A percentile compares a stretch with the other conserved stretches of the same genome.
These are phyloP conservation scores for Conoideocrella luteorostrata DNA, from an alignment of 2,329 filamentous ascomycete genomes.

Conservation along the genomic window DNA sequence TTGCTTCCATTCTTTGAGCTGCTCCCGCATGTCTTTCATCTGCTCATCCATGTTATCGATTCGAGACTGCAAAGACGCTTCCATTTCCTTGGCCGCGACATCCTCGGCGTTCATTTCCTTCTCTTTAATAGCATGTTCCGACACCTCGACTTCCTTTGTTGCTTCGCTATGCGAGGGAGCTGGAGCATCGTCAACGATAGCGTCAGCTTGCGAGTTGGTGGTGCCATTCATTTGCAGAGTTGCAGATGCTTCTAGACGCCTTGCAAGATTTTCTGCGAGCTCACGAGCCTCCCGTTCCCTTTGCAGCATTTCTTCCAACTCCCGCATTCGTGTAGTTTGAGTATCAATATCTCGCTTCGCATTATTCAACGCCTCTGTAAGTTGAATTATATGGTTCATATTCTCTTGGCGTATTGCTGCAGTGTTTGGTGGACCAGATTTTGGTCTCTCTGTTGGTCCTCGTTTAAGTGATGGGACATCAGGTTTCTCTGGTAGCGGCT, in stretches of 20 bases:
- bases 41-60: slow-evolving; percentile 72
- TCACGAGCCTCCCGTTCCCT: slow-evolving; percentile 78
- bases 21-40: slow-evolving; percentile 72
- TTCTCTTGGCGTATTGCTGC: slow-evolving; percentile 56
- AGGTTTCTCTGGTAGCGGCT: slow-evolving; percentile 88
- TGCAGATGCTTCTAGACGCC: slow-evolving; percentile 56
- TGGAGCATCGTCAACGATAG: slow-evolving; percentile 16
- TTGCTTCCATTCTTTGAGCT: slow-evolving; percentile 70
- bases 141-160: neutral
- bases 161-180: slow-evolving; percentile 10
- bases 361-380: slow-evolving; percentile 77
- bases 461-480: slow-evolving; percentile 71
- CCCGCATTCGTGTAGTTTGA: slow-evolving; percentile 73
- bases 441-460: slow-evolving; percentile 67
- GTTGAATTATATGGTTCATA: slow-evolving; percentile 68
- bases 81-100: slow-evolving; percentile 18
- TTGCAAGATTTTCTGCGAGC: slow-evolving; percentile 75
- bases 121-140: neutral
- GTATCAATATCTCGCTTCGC: slow-evolving; percentile 82
- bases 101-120: neutral
- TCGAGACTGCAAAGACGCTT: slow-evolving; percentile 49
- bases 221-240: slow-evolving; percentile 24
- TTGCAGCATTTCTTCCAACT: slow-evolving; percentile 66
- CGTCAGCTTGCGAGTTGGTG: slow-evolving; percentile 15
- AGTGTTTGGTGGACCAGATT: slow-evolving; percentile 42